Conservation (phyloP, 1,284 basidiomycete genomes). For the Ganoderma boninense region DNA sequence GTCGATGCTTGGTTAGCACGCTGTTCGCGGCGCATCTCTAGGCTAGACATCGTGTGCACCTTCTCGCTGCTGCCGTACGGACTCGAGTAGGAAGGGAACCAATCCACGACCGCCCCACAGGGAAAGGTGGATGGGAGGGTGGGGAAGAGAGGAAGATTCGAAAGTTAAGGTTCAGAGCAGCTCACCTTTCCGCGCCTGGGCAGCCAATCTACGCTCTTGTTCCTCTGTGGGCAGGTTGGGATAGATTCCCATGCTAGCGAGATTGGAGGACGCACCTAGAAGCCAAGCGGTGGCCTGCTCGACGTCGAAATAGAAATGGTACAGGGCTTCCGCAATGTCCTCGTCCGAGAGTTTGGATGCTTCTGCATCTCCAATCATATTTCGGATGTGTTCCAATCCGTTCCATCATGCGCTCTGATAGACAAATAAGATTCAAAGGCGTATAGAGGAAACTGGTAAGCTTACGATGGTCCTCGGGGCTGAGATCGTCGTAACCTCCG, state of each 20-base stretch:
- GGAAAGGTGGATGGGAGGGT: conserved; percentile 27
- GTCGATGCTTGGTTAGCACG: conserved; percentile 25
- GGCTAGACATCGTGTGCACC: conserved; percentile 41
- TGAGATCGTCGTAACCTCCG: conserved; percentile 75
- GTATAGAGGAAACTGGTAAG: neutral
- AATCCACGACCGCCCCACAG: conserved; percentile 29
- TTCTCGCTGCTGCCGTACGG: conserved; percentile 42
- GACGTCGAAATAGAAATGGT: conserved; percentile 91
- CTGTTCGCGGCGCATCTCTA: conserved; percentile 20
- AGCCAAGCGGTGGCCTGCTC: conserved; percentile 81
- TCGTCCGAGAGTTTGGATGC: conserved; percentile 75
- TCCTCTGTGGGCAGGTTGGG: conserved; percentile 55
- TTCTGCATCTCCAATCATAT: conserved; percentile 72
- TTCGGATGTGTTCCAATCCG: conserved; percentile 73
- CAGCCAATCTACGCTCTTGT: conserved; percentile 59
- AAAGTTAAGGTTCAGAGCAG: conserved; percentile 41
- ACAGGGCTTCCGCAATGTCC: conserved; percentile 84
- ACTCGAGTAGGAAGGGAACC: conserved; percentile 31
- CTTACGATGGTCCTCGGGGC: conserved; percentile 74
- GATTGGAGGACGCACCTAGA: conserved; percentile 53
- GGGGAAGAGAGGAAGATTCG: conserved; percentile 36
- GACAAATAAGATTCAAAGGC: neutral
- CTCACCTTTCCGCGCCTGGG: conserved; percentile 88
- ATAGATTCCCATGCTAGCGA: neutral
- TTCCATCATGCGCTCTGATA: conserved; percentile 75